Evolutionary conservation across 2,329 filamentous ascomycete species (phyloP).

Genomic region (Mycocentrospora acerina): DNA sequence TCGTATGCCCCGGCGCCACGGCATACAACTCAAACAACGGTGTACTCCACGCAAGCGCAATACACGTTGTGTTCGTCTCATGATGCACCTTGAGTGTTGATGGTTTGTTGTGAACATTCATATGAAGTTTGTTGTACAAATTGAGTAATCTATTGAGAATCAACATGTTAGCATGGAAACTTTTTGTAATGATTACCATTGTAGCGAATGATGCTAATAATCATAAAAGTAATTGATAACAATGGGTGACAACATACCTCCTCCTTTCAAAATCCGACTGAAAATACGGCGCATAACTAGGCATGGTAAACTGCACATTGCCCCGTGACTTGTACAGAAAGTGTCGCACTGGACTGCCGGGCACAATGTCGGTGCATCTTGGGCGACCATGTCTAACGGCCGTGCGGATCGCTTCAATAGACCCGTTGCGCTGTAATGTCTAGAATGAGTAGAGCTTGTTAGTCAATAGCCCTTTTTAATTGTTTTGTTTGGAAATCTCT

Average conservation of each 20-base stretch:
- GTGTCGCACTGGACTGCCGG: constrained; percentile 79
- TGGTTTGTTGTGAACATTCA: constrained; percentile 79
- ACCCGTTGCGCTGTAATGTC: constrained; percentile 74
- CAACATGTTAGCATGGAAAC: too few relatives aligned
- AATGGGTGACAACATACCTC: constrained; percentile 48
- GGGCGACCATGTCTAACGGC: constrained; percentile 73
- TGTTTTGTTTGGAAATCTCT: too few relatives aligned
- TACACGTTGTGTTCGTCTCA: constrained; percentile 67
- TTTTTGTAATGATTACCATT: too few relatives aligned
- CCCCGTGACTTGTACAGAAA: constrained; percentile 94
- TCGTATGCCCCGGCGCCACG: constrained; percentile 73
- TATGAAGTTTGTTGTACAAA: constrained; percentile 82
- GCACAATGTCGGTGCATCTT: constrained; percentile 71
- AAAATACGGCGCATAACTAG: constrained; percentile 73
- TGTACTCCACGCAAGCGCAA: constrained; percentile 86
- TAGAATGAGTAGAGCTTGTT: too few relatives aligned
- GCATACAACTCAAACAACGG: constrained; percentile 93
- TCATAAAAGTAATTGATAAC: too few relatives aligned
- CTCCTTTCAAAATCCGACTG: constrained; percentile 60
- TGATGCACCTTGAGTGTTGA: constrained; percentile 86
- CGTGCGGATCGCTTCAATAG: constrained; percentile 70
- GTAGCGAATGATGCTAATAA: too few relatives aligned
- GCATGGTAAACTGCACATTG: constrained; percentile 96
- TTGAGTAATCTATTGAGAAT: constrained; percentile 64
- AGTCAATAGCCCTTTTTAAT: too few relatives aligned